phyloP scores from a whole-genome alignment of 2,329 filamentous ascomycete genomes.

The Scytalidium lignicola region DNA sequence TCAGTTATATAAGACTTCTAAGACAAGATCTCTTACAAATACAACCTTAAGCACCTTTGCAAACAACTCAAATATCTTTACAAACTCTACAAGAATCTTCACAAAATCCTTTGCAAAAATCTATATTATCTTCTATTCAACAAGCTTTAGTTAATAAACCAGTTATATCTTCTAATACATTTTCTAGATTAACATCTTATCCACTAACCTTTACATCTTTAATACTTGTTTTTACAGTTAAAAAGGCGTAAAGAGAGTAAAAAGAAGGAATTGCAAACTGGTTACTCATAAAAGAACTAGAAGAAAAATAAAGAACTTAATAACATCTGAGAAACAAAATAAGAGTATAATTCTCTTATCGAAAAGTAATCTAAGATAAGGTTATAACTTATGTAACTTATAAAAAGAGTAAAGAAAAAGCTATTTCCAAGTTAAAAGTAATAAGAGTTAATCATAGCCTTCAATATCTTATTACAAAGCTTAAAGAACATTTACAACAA shows the following conservation, averaged over 20 bases:
- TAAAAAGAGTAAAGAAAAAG: background rate
- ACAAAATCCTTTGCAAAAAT: background rate
- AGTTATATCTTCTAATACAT: background rate
- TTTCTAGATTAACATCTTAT: background rate
- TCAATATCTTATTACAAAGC: background rate
- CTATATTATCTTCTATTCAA: background rate
- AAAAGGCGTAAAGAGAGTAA: constrained; percentile 5
- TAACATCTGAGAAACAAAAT: constrained; percentile 1
- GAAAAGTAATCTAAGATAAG: constrained; percentile 6
- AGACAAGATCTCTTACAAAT: no score
- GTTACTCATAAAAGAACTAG: constrained; percentile 3
- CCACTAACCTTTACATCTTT: background rate
- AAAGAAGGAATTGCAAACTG: constrained; percentile 3
- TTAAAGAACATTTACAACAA: background rate
- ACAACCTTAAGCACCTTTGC: background rate
- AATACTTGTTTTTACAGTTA: background rate
- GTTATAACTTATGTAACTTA: background rate
- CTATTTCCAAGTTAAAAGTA: constrained; percentile 1
- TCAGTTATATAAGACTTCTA: background rate
- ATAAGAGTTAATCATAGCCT: background rate
- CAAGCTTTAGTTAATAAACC: background rate
- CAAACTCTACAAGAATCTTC: background rate
- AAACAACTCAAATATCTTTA: background rate
- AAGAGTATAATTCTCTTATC: constrained; percentile 1
- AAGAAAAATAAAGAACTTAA: constrained; percentile 1